Evolutionary conservation across 2,329 filamentous ascomycete species (phyloP).

Genomic region (Anthostomella pinea): DNA sequence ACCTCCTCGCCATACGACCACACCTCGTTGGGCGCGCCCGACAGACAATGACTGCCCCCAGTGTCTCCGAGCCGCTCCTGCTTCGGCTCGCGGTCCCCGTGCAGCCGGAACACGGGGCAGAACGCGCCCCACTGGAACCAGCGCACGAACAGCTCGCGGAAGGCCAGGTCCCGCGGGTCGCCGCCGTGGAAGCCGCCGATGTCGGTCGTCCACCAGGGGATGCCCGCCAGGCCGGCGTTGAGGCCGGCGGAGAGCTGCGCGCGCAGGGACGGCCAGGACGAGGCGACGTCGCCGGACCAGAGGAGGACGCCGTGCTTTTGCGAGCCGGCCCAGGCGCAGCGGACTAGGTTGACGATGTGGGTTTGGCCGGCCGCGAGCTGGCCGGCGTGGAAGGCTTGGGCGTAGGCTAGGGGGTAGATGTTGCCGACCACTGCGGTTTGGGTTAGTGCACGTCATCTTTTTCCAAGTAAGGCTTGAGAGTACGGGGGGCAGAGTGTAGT

Average conservation of each 20-base stretch:
- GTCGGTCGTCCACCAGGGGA: conserved; percentile 69
- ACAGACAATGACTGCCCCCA: conserved; percentile 41
- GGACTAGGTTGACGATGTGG: conserved; percentile 50
- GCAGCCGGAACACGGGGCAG: conserved; percentile 65
- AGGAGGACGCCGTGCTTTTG: conserved; percentile 64
- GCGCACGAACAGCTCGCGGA: conserved; percentile 61
- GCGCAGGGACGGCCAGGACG: conserved; percentile 57
- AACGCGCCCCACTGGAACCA: conserved; percentile 71
- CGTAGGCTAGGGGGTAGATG: conserved; percentile 52
- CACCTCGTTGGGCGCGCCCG: conserved; percentile 59
- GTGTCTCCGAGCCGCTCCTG: conserved; percentile 34
- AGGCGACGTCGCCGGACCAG: conserved; percentile 66
- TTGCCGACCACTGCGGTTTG: conserved; percentile 46
- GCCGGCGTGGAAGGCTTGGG: conserved; percentile 54
- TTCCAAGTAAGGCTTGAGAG: too few relatives aligned
- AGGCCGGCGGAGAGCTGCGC: conserved; percentile 62
- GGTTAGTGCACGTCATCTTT: too few relatives aligned
- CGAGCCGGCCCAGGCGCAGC: conserved; percentile 50
- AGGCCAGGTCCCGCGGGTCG: conserved; percentile 50
- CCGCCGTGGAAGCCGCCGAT: conserved; percentile 70
- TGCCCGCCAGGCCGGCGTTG: conserved; percentile 62
- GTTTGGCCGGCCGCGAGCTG: conserved; percentile 46
- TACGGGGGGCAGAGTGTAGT: too few relatives aligned
- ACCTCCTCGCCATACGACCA: conserved; percentile 64
- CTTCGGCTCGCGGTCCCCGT: conserved; percentile 62